Evolutionary conservation across 2,329 filamentous ascomycete genomes (phyloP).

Genomic region (Paraconiothyrium brasiliense): DNA sequence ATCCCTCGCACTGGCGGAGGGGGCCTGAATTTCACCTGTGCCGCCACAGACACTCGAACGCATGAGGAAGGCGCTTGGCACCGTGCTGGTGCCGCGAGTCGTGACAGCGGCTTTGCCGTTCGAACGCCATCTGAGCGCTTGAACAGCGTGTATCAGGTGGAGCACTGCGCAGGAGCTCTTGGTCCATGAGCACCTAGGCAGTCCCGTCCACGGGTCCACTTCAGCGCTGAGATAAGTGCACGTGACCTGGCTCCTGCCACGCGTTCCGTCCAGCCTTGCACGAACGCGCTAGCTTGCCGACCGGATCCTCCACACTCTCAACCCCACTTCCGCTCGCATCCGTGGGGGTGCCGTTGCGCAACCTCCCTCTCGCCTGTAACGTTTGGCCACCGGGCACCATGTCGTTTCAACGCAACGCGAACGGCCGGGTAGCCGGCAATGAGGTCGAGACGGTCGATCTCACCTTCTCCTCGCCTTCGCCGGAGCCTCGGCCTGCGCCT

Average conservation of each 20-base stretch:
- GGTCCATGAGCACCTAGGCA: background rate
- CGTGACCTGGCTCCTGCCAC: conserved; percentile 8
- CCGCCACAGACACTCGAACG: conserved; percentile 3
- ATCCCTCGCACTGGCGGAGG: background rate
- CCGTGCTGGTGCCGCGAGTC: background rate
- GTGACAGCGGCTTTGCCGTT: conserved; percentile 14
- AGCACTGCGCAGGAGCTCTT: background rate
- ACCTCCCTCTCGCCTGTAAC: background rate
- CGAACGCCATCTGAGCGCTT: conserved; percentile 11
- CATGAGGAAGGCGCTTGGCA: conserved; percentile 9
- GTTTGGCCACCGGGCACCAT: background rate
- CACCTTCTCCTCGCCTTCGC: conserved; percentile 29
- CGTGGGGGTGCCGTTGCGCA: conserved; percentile 4
- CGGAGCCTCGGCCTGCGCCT: conserved; percentile 30
- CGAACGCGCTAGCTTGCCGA: background rate
- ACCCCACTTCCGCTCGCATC: conserved; percentile 6
- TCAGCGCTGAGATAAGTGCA: background rate
- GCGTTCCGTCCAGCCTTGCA: background rate
- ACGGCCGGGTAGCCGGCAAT: background rate
- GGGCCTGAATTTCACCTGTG: conserved; percentile 6
- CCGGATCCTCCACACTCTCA: background rate
- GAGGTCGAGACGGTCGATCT: conserved; percentile 35
- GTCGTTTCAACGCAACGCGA: background rate
- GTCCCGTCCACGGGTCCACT: background rate
- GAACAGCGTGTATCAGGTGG: background rate